Base-by-base conservation (phyloP, 2,329 filamentous ascomycete genomes). In the Talaromyces islandicus region DNA sequence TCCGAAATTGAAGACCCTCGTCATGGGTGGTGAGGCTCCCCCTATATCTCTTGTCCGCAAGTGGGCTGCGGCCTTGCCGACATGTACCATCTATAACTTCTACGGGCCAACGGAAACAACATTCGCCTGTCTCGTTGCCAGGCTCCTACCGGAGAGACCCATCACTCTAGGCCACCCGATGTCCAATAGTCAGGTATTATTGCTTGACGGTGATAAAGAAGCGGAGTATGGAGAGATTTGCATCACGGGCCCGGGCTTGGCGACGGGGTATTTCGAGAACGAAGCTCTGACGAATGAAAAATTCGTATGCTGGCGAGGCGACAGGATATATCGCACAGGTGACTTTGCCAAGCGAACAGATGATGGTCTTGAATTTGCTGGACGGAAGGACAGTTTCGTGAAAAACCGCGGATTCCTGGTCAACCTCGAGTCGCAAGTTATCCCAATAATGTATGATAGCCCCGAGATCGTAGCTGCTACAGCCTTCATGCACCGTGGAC, bases 401-500 rank as follows among this genome's bases (percentile, higher is more conserved):
- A 74, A 74, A 60, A 70, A 73, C 53, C 64, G 72, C 0, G 72
- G 72, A 0, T 75, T 73, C 58, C 58, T 75, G n/a, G 65, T 75
- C 41, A 75, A 74, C 55, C 61, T 75, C 2, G 71, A 75, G 21
- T 57, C 60, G 0, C 69, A 75, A 9, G 72, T 75, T 19, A 64
- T 66, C 29, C 63, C 71, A 10, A 65, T 64, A 12, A 32, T 75
- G 19, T 56, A 65, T 24, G 41, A 51, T 3, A 3, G 1, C 35
- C 56, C 56, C 7, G 35, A 19, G 19, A 27, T 58, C 9, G 29
- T 27, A n/a, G 17, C 12, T 11, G 50, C 50, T 25, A 38, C 50
- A 12, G 46, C 56, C 9, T 53, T 58, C n/a, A 58, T 52, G 46
- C 19, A 38, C 17, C 7, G 24, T 7, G 27, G 14, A 9, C 21